Percentiles rank a stretch among this genome's conserved stretches.
phyloP scores from a whole-genome alignment of 345 rosid species.

The Mangifera indica region DNA sequence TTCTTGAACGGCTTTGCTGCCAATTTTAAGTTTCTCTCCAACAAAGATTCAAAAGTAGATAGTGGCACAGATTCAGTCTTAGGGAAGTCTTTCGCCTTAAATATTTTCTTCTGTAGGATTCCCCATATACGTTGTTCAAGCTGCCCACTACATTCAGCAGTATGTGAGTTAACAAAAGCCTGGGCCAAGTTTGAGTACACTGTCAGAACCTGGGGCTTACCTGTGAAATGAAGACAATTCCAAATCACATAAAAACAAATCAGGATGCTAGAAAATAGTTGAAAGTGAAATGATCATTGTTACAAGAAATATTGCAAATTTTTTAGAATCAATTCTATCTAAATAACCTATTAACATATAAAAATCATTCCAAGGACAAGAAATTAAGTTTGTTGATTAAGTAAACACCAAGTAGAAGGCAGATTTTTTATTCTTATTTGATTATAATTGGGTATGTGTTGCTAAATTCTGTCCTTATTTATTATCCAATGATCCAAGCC shows the following conservation, averaged over 20 bases:
- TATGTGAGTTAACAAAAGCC: conserved; percentile 69
- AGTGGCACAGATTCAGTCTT: conserved; percentile 52
- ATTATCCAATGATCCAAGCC: conserved; percentile 4
- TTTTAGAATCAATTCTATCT: neutral
- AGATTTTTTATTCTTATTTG: neutral
- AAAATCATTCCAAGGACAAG: no score
- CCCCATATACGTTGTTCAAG: conserved; percentile 92
- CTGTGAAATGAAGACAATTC: conserved; percentile 39
- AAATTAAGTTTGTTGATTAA: no score
- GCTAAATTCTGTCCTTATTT: no score
- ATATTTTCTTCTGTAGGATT: conserved; percentile 80
- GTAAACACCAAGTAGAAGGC: no score
- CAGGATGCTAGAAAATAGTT: neutral
- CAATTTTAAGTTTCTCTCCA: conserved; percentile 76
- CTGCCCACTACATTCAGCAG: conserved; percentile 79
- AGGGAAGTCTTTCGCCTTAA: conserved; percentile 77
- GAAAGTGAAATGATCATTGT: neutral
- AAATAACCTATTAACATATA: neutral
- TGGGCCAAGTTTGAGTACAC: conserved; percentile 80
- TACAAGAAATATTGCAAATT: neutral
- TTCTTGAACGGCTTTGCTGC: conserved; percentile 91
- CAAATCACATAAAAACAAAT: neutral
- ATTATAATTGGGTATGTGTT: no score
- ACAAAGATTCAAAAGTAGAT: conserved; percentile 53
- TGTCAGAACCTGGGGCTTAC: conserved; percentile 72